Percentiles rank a stretch among this genome's conserved stretches.
These are phyloP conservation scores for Calamus simplicifolius DNA, from an alignment of 176 grass and related monocot genomes.

Conservation along the genomic window DNA sequence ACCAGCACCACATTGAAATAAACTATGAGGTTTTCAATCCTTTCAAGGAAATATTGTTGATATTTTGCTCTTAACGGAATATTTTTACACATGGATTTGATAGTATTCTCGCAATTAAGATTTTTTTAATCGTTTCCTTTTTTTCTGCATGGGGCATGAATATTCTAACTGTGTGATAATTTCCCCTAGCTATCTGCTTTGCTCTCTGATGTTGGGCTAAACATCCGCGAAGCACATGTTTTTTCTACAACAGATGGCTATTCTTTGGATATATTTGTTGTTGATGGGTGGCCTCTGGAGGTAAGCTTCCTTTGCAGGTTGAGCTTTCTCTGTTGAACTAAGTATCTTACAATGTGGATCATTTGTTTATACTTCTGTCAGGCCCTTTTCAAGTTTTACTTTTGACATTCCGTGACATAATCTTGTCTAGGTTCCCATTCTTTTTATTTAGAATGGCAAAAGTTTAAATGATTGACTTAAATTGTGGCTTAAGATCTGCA, in stretches of 20 bases:
- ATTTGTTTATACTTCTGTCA: no score
- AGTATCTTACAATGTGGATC: no score
- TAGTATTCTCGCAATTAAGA: no score
- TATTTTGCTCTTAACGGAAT: no score
- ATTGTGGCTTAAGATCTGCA: no score
- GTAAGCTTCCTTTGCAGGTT: slow-evolving; percentile 23
- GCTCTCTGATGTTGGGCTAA: slow-evolving; percentile 68
- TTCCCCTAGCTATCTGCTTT: slow-evolving; percentile 61
- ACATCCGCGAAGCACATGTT: slow-evolving; percentile 98
- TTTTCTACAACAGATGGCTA: slow-evolving; percentile 92
- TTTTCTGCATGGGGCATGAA: background rate
- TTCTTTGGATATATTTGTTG: slow-evolving; percentile 93
- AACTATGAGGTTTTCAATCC: background rate
- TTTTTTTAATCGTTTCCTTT: slow-evolving; percentile 4
- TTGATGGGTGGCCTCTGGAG: slow-evolving; percentile 83
- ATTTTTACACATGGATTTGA: no score
- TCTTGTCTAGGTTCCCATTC: no score
- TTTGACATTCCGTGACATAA: no score
- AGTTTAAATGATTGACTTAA: no score
- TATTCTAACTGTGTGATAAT: slow-evolving; percentile 3
- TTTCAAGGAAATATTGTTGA: background rate
- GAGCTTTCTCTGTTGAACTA: no score
- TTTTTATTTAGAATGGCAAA: no score
- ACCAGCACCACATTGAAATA: background rate
- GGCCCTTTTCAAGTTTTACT: no score